phyloP scores from a whole-genome alignment of 371 early-diverging fungal species.

The Sporodiniella umbellata region DNA sequence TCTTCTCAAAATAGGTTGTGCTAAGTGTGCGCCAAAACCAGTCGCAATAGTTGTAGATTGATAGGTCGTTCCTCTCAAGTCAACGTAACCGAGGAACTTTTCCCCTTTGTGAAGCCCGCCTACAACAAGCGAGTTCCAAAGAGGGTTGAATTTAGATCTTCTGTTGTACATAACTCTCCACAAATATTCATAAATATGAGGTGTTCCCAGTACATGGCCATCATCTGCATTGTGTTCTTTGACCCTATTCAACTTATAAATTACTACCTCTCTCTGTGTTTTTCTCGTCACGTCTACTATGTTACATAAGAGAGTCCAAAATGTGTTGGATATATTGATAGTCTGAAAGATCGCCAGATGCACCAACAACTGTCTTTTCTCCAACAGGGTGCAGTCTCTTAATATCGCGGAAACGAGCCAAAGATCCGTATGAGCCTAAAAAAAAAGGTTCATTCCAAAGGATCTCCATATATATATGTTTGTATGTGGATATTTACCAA shows the following conservation, averaged over 20 bases:
- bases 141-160: conserved; percentile 90
- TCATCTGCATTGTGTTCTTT: conserved; percentile 88
- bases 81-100: conserved; percentile 92
- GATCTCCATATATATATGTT: too few relatives aligned
- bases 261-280: background rate
- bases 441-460: background rate
- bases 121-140: conserved; percentile 94
- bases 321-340: conserved; percentile 88
- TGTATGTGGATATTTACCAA: conserved; percentile 50
- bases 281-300: background rate
- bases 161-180: conserved; percentile 93
- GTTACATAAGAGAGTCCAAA: conserved; percentile 81
- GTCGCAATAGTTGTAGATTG: conserved; percentile 92
- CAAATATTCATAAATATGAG: conserved; percentile 88
- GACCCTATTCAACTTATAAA: conserved; percentile 52
- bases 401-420: conserved; percentile 93
- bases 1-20: conserved; percentile 95
- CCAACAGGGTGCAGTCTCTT: conserved; percentile 83
- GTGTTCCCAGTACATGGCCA: conserved; percentile 82
- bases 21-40: conserved; percentile 95
- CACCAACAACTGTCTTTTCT: conserved; percentile 84
- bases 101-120: conserved; percentile 85
- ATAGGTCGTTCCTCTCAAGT: conserved; percentile 96
- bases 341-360: conserved; percentile 95
- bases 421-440: conserved; percentile 93